Evolutionary conservation across 805 yeast genomes (phyloP).

Genomic region (Saturnispora zaruensis): DNA sequence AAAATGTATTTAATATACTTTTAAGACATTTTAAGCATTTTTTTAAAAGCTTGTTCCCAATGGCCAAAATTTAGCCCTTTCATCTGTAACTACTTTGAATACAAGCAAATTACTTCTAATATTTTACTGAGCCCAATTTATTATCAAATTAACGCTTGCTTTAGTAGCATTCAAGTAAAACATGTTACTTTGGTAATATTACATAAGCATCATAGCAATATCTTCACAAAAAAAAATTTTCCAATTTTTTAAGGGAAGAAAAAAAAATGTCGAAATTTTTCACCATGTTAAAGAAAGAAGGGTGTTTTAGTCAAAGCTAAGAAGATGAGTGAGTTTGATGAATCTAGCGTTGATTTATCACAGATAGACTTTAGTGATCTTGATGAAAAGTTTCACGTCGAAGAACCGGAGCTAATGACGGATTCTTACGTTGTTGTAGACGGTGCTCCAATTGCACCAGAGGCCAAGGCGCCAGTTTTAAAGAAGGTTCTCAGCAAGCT

Average conservation of each 20-base stretch:
- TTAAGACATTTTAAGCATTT: too few relatives aligned
- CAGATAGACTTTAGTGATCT: conserved; percentile 77
- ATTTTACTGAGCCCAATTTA: not conserved
- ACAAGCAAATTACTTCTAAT: too few relatives aligned
- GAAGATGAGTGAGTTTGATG: conserved; percentile 23
- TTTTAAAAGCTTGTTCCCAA: too few relatives aligned
- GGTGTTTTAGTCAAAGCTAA: not conserved
- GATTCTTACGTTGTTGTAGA: conserved; percentile 73
- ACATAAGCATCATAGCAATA: not conserved
- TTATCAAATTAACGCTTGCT: not conserved
- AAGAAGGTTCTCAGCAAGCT: conserved; percentile 79
- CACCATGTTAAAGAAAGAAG: not conserved
- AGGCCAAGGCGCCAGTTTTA: conserved; percentile 72
- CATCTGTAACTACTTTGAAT: too few relatives aligned
- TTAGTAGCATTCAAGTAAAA: not conserved
- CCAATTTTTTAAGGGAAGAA: not conserved
- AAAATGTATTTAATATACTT: too few relatives aligned
- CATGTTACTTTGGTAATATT: not conserved
- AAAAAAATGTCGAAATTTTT: conserved; percentile 3
- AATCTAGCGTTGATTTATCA: conserved; percentile 38
- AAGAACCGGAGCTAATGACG: conserved; percentile 34
- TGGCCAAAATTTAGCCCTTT: too few relatives aligned
- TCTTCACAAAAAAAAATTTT: not conserved
- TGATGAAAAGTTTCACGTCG: conserved; percentile 62
- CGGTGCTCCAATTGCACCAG: conserved; percentile 95